Evolutionary conservation across 2,329 filamentous ascomycete genomes (phyloP), one percentile per base, ranked within the genome.

Genomic region (Annulohypoxylon truncatum): DNA sequence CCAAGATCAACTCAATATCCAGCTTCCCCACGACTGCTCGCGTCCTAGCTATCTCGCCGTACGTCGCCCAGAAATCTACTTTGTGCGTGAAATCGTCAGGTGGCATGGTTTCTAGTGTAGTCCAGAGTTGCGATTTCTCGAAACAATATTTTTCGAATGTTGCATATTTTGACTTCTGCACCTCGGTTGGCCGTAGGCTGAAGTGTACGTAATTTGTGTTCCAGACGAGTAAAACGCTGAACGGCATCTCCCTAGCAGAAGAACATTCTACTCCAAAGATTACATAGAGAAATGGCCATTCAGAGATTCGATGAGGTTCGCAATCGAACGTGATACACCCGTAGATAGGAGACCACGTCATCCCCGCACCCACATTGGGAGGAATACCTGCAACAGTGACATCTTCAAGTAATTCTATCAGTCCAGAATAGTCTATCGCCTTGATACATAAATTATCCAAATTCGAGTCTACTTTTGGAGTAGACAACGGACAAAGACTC

Each of bases 31-130:
- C 22, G 10, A 3, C 1, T 4, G 7, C 24, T 4, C 47, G 9
- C 6, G 35, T 38, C 18, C 8, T 61, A 10, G 63, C 59, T 66
- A 66, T 64, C 24, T 50, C 47, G 9, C 60, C 66, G 22, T 66
- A 58, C 47, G 58, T 63, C 0, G 53, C 12, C 44, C 28, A 31
- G 42, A 26, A 57, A 31, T 68, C 33, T 20, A 33, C 52, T 20
- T 29, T 7, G 4, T 47, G 26, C 10, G 50, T 66, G 1, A 18
- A 52, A 56, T 7, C 26, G 4, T 48, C 6, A 0, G 55, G 29
- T 9, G 52, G 33, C n/a, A n/a, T n/a, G n/a, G n/a, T n/a, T n/a
- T n/a, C n/a, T n/a, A n/a, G n/a, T n/a, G n/a, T n/a, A n/a, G n/a
- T n/a, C n/a, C n/a, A n/a, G n/a, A n/a, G n/a, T n/a, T n/a, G n/a